Evolutionary conservation across 148 eudicot species (phyloP).

Genomic region (Diospyros lotus): DNA sequence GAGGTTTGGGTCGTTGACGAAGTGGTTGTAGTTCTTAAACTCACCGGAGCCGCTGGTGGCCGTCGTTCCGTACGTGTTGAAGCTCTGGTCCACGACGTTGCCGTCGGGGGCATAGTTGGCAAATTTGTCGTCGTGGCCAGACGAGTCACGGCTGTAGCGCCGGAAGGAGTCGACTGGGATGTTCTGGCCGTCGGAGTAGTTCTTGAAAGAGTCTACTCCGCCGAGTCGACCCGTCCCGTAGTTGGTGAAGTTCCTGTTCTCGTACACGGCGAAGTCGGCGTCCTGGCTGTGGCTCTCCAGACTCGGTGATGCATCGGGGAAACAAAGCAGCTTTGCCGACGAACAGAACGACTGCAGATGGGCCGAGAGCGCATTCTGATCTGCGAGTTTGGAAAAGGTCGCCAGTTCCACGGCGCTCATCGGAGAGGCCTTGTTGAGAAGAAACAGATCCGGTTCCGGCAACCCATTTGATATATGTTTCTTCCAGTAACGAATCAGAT

Average conservation of each 20-base stretch:
- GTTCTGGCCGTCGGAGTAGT: constrained; percentile 40
- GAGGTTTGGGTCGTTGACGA: constrained; percentile 42
- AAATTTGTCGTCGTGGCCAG: constrained; percentile 54
- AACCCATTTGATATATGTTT: constrained; percentile 60
- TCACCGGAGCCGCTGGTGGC: constrained; percentile 55
- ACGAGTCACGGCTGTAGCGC: constrained; percentile 61
- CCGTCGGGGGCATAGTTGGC: constrained; percentile 35
- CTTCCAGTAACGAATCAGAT: constrained; percentile 70
- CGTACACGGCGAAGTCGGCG: constrained; percentile 36
- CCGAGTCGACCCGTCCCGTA: constrained; percentile 54
- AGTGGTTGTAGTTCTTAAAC: constrained; percentile 35
- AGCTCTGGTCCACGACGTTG: constrained; percentile 43
- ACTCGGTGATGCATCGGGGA: constrained; percentile 38
- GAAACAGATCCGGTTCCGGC: constrained; percentile 50
- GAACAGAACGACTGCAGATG: constrained; percentile 56
- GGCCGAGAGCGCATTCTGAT: constrained; percentile 42
- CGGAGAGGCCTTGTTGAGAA: constrained; percentile 65
- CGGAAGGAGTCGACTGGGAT: constrained; percentile 41
- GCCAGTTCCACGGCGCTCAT: constrained; percentile 49
- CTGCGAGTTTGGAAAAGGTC: constrained; percentile 57
- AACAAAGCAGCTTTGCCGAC: constrained; percentile 62
- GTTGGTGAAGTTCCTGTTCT: constrained; percentile 59
- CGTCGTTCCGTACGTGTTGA: constrained; percentile 52
- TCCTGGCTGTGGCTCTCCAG: constrained; percentile 31
- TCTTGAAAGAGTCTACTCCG: constrained; percentile 45